These are phyloP conservation scores for Saturnispora silvae DNA, from an alignment of 805 yeast species.

Conservation along the genomic window DNA sequence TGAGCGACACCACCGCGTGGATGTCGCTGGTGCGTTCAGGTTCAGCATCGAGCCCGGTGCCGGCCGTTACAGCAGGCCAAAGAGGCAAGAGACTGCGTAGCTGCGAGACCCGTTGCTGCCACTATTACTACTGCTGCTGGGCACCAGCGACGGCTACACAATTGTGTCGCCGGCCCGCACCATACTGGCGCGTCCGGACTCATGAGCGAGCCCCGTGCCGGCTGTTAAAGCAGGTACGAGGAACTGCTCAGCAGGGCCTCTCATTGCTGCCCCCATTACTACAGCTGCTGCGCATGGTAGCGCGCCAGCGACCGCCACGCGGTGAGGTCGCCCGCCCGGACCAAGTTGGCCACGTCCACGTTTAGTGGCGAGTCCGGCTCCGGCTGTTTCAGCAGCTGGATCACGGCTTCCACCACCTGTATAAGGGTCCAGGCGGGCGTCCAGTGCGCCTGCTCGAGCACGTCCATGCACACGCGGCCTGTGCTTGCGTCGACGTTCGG, in stretches of 20 bases:
- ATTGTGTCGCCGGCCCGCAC: slow-evolving; percentile 36
- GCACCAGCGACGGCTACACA: slow-evolving; percentile 34
- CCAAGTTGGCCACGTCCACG: slow-evolving; percentile 55
- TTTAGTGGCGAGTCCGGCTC: slow-evolving; percentile 66
- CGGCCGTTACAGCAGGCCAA: slow-evolving; percentile 54
- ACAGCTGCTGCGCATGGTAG: slow-evolving; percentile 24
- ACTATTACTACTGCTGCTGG: not conserved
- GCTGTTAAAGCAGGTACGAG: no score
- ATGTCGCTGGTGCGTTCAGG: slow-evolving; percentile 52
- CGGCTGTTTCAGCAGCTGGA: slow-evolving; percentile 49
- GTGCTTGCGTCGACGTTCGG: slow-evolving; percentile 39
- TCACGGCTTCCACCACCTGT: slow-evolving; percentile 44
- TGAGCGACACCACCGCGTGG: slow-evolving; percentile 36
- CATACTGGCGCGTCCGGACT: no score
- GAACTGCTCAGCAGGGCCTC: no score
- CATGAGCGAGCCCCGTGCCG: no score
- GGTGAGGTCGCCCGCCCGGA: slow-evolving; percentile 34
- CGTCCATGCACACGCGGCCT: slow-evolving; percentile 66
- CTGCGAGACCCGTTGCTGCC: not conserved
- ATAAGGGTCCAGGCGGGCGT: slow-evolving; percentile 65
- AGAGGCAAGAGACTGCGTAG: not conserved
- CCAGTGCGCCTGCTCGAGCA: slow-evolving; percentile 46
- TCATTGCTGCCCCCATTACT: not conserved
- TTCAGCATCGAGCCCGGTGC: slow-evolving; percentile 66
- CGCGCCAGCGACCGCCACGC: slow-evolving; percentile 34